A percentile compares a stretch with the other conserved stretches of the same genome.
phyloP scores from a whole-genome alignment of 2,329 filamentous ascomycete species.

The Ascochyta viciae-villosae region DNA sequence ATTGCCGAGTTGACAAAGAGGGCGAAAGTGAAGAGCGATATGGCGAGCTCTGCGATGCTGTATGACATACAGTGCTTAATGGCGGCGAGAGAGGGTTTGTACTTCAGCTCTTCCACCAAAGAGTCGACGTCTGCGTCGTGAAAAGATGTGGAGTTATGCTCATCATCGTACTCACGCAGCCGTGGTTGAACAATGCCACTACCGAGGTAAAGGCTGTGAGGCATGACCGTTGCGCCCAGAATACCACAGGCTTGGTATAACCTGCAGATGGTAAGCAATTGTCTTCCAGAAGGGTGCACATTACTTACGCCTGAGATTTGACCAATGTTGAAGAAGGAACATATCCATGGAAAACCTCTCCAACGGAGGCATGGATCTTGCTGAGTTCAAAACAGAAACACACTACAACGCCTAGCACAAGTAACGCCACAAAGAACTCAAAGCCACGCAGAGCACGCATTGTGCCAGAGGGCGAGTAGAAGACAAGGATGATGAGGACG shows the following conservation, averaged over 20 bases:
- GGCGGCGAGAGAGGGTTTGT: constrained; percentile 74
- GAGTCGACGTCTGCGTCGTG: constrained; percentile 24
- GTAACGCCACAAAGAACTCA: constrained; percentile 61
- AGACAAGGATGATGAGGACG: constrained; percentile 63
- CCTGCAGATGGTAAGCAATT: constrained; percentile 35
- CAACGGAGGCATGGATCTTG: constrained; percentile 58
- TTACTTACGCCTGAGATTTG: constrained; percentile 56
- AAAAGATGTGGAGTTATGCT: constrained; percentile 10
- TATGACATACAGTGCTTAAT: constrained; percentile 77
- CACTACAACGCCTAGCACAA: constrained; percentile 63
- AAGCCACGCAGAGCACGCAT: constrained; percentile 61
- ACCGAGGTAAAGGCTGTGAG: constrained; percentile 65
- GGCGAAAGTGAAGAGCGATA: constrained; percentile 82
- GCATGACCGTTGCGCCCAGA: constrained; percentile 74
- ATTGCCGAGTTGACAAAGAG: constrained; percentile 86
- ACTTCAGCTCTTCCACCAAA: constrained; percentile 57
- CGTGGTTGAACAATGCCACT: constrained; percentile 64
- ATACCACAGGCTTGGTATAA: constrained; percentile 74
- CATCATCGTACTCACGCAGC: constrained; percentile 45
- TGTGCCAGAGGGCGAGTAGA: constrained; percentile 61
- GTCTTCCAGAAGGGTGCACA: neutral
- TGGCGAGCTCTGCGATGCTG: constrained; percentile 71
- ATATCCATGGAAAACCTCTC: constrained; percentile 62
- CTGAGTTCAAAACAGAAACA: constrained; percentile 66
- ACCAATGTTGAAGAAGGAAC: constrained; percentile 62